These are phyloP conservation scores for Tetrahymena borealis DNA, from an alignment of 73 alveolate species.

Conservation along the genomic window DNA sequence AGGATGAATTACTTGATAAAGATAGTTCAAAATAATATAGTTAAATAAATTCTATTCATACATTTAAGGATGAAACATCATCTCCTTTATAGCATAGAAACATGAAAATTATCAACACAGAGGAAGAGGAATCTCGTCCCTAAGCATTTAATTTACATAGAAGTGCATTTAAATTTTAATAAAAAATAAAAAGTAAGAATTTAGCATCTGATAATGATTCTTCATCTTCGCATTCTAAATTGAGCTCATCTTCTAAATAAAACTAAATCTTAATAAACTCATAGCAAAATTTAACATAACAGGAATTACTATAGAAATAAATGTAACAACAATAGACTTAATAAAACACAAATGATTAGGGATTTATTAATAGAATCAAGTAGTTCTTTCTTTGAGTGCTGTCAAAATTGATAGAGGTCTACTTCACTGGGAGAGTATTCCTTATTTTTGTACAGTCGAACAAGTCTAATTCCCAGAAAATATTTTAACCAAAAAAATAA, in stretches of 20 bases:
- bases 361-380: neutral
- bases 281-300: neutral
- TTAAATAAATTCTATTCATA: neutral
- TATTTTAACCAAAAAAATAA: neutral
- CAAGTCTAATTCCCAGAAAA: neutral
- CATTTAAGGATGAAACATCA: neutral
- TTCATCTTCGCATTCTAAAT: neutral
- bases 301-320: neutral
- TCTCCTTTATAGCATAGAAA: neutral
- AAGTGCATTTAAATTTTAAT: neutral
- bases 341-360: neutral
- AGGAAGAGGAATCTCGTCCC: neutral
- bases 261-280: neutral
- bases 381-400: constrained; percentile 1
- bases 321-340: neutral
- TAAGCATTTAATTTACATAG: neutral
- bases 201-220: neutral
- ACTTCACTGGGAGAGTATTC: neutral
- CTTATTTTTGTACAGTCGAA: neutral
- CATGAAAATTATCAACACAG: neutral
- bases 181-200: neutral
- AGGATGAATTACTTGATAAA: neutral
- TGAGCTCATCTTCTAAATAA: neutral
- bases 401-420: neutral
- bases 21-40: neutral